phyloP scores from a whole-genome alignment of 768 basidiomycete genomes.

The Trametes maxima region DNA sequence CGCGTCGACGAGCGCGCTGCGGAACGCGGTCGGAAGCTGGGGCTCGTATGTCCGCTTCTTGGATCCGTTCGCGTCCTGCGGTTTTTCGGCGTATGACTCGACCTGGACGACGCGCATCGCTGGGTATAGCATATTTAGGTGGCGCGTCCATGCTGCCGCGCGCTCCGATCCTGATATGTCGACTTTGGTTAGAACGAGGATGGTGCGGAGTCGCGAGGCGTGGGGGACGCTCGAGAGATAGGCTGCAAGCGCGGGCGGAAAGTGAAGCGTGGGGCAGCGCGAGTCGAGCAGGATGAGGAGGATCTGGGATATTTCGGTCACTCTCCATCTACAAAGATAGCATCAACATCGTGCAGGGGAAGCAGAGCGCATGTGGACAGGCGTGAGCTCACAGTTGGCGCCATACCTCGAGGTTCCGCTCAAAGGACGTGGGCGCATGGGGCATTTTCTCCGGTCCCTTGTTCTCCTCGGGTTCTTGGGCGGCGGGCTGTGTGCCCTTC shows the following conservation, averaged over 20 bases:
- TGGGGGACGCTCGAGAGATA: slow-evolving; percentile 50
- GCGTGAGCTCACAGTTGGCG: slow-evolving; percentile 76
- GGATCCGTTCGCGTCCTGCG: slow-evolving; percentile 3
- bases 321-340: slow-evolving; percentile 72
- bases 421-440: slow-evolving; percentile 76
- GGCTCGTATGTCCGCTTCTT: slow-evolving; percentile 54
- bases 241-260: slow-evolving; percentile 72
- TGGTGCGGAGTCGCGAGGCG: slow-evolving; percentile 39
- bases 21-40: slow-evolving; percentile 65
- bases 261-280: slow-evolving; percentile 86
- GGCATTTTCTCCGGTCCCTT: slow-evolving; percentile 42
- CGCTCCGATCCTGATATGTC: slow-evolving; percentile 78
- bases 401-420: slow-evolving; percentile 94
- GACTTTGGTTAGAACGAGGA: slow-evolving; percentile 85
- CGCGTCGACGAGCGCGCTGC: slow-evolving; percentile 62
- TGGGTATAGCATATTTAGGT: slow-evolving; percentile 58
- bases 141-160: slow-evolving; percentile 64
- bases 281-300: slow-evolving; percentile 89
- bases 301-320: slow-evolving; percentile 88
- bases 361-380: not conserved
- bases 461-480: too few species aligned
- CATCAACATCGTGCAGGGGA: not conserved
- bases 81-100: slow-evolving; percentile 67
- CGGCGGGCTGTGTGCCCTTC: not conserved
- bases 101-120: slow-evolving; percentile 67